Conservation (phyloP, 345 rosid species). For the Geranium brycei region DNA sequence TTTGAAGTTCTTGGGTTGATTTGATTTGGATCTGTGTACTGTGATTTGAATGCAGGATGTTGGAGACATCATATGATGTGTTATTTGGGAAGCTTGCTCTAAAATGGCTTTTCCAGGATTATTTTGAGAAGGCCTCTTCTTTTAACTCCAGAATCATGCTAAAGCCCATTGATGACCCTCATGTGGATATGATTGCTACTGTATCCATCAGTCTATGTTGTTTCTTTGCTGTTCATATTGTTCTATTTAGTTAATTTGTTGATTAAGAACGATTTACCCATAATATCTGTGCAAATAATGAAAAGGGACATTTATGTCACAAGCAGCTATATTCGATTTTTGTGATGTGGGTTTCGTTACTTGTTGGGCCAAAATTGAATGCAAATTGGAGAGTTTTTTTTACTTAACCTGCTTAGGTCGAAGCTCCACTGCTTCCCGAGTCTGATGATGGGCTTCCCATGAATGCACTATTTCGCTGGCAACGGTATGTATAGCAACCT, state of each 20-base stretch:
- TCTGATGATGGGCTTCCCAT: constrained; percentile 47
- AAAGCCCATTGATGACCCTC: constrained; percentile 87
- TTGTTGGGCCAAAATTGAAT: background rate
- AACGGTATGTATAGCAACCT: constrained; percentile 29
- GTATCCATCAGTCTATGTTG: constrained; percentile 30
- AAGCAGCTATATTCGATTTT: too few species aligned
- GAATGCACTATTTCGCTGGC: constrained; percentile 73
- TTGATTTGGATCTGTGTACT: background rate
- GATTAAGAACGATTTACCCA: too few species aligned
- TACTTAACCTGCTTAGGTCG: constrained; percentile 37
- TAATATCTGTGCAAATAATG: constrained; percentile 7
- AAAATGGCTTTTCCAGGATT: constrained; percentile 72
- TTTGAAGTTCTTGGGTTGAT: background rate
- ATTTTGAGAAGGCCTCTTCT: constrained; percentile 61
- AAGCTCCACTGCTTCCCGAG: constrained; percentile 49
- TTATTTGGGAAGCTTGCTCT: constrained; percentile 76
- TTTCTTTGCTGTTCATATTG: background rate
- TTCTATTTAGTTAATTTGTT: too few species aligned
- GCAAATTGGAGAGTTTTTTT: background rate
- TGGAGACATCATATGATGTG: constrained; percentile 66
- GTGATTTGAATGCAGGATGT: constrained; percentile 44
- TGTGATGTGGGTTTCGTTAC: background rate
- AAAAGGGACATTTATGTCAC: constrained; percentile 24
- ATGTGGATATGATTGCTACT: constrained; percentile 76
- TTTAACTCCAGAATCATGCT: constrained; percentile 57